phyloP scores from a whole-genome alignment of 2,329 filamentous ascomycete species.

The Clonostachys rosea region DNA sequence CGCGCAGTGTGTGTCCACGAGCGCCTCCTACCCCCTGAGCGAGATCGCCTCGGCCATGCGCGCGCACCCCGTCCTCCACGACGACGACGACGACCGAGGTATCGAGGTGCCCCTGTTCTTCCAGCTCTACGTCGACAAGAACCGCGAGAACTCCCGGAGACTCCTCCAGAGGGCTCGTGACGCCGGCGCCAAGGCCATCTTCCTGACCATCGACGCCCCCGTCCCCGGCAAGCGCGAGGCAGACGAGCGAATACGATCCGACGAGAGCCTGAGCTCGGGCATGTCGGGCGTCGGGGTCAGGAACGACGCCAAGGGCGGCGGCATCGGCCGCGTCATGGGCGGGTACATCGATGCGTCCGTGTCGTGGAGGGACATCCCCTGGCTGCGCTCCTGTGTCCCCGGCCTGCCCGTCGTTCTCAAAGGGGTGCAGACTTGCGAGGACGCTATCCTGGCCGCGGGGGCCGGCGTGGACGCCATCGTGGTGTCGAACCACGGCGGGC shows the following conservation, averaged over 20 bases:
- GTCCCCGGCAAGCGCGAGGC: constrained; percentile 51
- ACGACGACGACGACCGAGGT: not conserved
- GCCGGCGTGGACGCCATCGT: constrained; percentile 63
- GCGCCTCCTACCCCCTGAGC: constrained; percentile 51
- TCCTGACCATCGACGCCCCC: constrained; percentile 56
- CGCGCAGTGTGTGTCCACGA: constrained; percentile 58
- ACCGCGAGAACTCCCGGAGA: constrained; percentile 42
- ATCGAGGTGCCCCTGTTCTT: constrained; percentile 42
- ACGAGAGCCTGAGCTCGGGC: constrained; percentile 31
- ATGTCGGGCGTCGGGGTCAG: constrained; percentile 31
- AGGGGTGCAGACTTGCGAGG: constrained; percentile 63
- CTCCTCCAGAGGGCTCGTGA: constrained; percentile 35
- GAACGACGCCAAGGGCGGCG: constrained; percentile 49
- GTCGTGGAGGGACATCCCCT: constrained; percentile 59
- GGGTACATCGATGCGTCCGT: constrained; percentile 52
- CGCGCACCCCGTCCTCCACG: not conserved
- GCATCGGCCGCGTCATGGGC: constrained; percentile 51
- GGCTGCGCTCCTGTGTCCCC: constrained; percentile 45
- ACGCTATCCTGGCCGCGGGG: constrained; percentile 56
- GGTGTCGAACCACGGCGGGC: constrained; percentile 66
- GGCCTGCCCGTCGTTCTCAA: constrained; percentile 59
- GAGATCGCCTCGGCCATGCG: constrained; percentile 36
- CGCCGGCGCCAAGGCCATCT: constrained; percentile 41
- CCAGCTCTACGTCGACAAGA: constrained; percentile 58
- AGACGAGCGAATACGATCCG: constrained; percentile 38